Conservation (phyloP, 2,329 filamentous ascomycete genomes). For the Ceratocystis diversiconidia region DNA sequence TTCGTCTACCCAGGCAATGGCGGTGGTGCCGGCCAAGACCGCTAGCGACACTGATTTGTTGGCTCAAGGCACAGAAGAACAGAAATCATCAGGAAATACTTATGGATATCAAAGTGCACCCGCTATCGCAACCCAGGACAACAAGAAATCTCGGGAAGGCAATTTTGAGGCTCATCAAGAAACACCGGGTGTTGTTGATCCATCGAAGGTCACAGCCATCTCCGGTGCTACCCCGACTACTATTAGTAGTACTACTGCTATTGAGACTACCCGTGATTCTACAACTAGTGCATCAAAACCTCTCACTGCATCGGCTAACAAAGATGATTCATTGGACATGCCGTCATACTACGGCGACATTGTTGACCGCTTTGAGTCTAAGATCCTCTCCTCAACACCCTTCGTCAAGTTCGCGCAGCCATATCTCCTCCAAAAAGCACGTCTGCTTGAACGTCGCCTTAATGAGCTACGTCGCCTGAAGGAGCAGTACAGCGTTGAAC, state of each 20-base stretch:
- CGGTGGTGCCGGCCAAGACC: background rate
- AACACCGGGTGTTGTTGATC: background rate
- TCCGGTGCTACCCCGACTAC: background rate
- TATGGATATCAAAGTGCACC: background rate
- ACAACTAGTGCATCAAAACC: background rate
- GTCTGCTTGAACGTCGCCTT: slow-evolving; percentile 76
- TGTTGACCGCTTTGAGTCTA: slow-evolving; percentile 84
- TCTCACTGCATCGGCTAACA: background rate
- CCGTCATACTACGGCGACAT: slow-evolving; percentile 92
- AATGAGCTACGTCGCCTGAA: slow-evolving; percentile 69
- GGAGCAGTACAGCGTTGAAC: slow-evolving; percentile 40
- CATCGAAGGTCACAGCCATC: background rate
- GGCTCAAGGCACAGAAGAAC: background rate
- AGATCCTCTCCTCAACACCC: slow-evolving; percentile 84
- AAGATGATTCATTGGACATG: slow-evolving; percentile 56
- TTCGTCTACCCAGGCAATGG: background rate
- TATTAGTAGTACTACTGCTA: background rate
- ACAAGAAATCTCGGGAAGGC: background rate
- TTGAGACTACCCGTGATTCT: background rate
- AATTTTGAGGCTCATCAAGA: background rate
- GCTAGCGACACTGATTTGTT: background rate
- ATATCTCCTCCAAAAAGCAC: slow-evolving; percentile 79
- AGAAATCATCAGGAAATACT: background rate
- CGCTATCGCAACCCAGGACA: background rate
- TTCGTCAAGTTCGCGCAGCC: slow-evolving; percentile 93